Conservation (phyloP, 768 basidiomycete genomes). For the Rhodosporidiobolus sp. region DNA sequence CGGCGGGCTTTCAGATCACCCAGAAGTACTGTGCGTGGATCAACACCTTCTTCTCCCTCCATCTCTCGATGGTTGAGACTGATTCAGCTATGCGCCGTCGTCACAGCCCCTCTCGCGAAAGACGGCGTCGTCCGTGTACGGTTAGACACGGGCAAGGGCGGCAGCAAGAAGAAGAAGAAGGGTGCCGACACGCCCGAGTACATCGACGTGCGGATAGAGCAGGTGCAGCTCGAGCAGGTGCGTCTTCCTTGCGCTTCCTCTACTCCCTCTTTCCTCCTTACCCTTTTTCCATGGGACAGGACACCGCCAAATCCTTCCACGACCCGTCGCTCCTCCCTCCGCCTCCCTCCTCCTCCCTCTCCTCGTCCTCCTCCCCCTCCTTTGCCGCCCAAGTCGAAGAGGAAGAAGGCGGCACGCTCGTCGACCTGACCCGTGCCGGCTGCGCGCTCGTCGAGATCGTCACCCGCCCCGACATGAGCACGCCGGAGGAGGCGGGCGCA, state of each 20-base stretch:
- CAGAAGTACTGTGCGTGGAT: conserved; percentile 74
- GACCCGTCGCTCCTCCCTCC: conserved; percentile 17
- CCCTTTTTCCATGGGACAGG: conserved; percentile 54
- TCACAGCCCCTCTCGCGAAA: conserved; percentile 71
- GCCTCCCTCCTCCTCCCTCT: no score
- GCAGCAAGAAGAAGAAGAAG: conserved; percentile 36
- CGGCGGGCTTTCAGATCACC: conserved; percentile 93
- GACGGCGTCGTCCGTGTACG: conserved; percentile 60
- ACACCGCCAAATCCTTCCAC: conserved; percentile 80
- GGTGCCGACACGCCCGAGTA: neutral
- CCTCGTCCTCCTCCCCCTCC: no score
- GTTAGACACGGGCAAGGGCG: conserved; percentile 46
- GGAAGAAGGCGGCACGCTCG: conserved; percentile 54
- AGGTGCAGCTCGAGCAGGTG: conserved; percentile 94
- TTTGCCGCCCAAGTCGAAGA: no score
- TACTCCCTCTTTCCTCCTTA: no score
- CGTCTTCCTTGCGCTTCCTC: conserved; percentile 25
- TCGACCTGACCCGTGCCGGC: conserved; percentile 90
- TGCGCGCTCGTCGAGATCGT: conserved; percentile 92
- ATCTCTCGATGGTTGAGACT: neutral
- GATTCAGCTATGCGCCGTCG: neutral
- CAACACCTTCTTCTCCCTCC: neutral
- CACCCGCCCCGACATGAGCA: conserved; percentile 83
- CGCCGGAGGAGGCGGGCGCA: conserved; percentile 82
- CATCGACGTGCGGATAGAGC: conserved; percentile 72